These are phyloP conservation scores for Aspergillus avenaceus DNA, from an alignment of 495 filamentous ascomycete species.

Conservation along the genomic window DNA sequence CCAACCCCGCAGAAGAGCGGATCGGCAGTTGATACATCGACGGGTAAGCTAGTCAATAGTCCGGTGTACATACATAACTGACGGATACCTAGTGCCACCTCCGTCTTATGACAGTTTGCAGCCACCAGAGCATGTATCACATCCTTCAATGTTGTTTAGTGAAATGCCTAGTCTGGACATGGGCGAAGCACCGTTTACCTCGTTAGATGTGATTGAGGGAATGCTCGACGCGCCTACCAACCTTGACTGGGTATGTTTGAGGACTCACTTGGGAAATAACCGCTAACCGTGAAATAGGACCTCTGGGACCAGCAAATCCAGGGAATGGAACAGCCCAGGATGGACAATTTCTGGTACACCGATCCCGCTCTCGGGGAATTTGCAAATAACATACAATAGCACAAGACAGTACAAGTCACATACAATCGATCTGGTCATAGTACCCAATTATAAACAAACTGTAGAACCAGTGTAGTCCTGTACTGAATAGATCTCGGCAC, in stretches of 20 bases:
- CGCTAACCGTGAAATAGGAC: slow-evolving; percentile 9
- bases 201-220: slow-evolving; percentile 48
- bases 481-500: no score
- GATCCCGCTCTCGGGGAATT: neutral
- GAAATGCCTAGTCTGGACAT: slow-evolving; percentile 1
- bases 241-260: slow-evolving; percentile 68
- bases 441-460: no score
- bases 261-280: neutral
- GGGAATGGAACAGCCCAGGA: neutral
- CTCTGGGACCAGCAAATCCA: slow-evolving; percentile 19
- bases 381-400: neutral
- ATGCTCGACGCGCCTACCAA: slow-evolving; percentile 49
- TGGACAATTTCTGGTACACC: neutral
- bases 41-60: neutral
- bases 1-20: neutral
- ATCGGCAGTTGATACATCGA: neutral
- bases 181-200: slow-evolving; percentile 25
- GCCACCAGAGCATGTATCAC: neutral
- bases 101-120: slow-evolving; percentile 15
- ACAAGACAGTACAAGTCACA: no score
- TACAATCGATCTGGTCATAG: no score
- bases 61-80: neutral
- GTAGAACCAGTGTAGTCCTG: no score
- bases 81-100: neutral
- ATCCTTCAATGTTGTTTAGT: neutral